Conservation (phyloP, 75 land plant species). For the Cunninghamia lanceolata region DNA sequence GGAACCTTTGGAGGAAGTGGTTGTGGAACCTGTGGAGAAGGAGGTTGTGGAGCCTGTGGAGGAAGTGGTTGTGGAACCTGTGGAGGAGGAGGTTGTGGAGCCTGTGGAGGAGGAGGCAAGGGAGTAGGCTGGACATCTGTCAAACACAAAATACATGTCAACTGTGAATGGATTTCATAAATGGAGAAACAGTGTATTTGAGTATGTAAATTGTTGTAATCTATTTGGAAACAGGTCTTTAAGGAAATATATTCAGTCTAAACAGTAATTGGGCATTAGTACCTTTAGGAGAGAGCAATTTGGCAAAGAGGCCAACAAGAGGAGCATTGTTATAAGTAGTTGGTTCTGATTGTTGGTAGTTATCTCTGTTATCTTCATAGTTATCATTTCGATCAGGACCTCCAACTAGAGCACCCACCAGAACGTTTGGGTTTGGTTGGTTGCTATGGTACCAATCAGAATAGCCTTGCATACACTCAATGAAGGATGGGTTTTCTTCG, state of each 20-base stretch:
- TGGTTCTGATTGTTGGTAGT: constrained; percentile 59
- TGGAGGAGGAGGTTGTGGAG: too few relatives aligned
- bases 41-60: not conserved
- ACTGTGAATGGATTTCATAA: not conserved
- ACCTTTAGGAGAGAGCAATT: not conserved
- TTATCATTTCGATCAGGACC: constrained; percentile 59
- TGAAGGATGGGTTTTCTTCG: constrained; percentile 30
- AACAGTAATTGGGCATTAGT: not conserved
- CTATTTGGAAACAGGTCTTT: too few relatives aligned
- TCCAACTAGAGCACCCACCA: constrained; percentile 71
- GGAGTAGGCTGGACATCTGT: not conserved
- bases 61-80: not conserved
- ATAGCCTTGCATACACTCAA: constrained; percentile 57
- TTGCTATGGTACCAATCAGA: constrained; percentile 37
- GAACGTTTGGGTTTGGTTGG: constrained; percentile 49
- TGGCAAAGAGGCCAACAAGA: constrained; percentile 71
- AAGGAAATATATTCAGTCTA: too few relatives aligned
- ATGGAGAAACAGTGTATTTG: not conserved
- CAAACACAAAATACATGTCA: not conserved
- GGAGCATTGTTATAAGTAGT: constrained; percentile 50
- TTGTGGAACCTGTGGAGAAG: not conserved
- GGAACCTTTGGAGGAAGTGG: too few relatives aligned
- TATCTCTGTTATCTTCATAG: constrained; percentile 46
- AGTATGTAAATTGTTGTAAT: too few relatives aligned
- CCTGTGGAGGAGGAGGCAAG: not conserved